Conservation (phyloP, 768 basidiomycete species). For the Boletales sp. region DNA sequence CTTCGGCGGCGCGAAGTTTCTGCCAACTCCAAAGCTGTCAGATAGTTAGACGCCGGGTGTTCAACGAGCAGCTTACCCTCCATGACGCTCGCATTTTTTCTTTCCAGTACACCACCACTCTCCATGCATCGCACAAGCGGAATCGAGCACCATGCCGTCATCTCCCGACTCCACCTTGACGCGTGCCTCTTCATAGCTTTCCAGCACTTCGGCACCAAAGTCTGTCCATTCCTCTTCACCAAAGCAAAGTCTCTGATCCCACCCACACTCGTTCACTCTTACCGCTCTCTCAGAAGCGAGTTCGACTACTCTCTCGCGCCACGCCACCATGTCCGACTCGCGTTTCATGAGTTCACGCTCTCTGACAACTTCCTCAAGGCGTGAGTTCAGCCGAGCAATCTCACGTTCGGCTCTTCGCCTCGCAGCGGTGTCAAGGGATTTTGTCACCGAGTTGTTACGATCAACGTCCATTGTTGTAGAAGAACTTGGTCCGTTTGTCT, state of each 20-base stretch:
- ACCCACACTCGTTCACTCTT: conserved; percentile 72
- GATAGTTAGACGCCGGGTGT: background rate
- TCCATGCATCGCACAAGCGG: conserved; percentile 26
- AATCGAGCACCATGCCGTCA: conserved; percentile 40
- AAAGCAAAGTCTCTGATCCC: conserved; percentile 82
- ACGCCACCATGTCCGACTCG: conserved; percentile 64
- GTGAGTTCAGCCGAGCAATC: conserved; percentile 46
- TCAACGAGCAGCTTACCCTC: conserved; percentile 47
- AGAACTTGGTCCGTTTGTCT: conserved; percentile 24
- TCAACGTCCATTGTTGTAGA: conserved; percentile 23
- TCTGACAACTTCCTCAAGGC: conserved; percentile 55
- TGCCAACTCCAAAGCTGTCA: conserved; percentile 60
- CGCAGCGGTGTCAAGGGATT: conserved; percentile 29
- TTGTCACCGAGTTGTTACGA: conserved; percentile 1
- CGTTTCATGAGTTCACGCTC: conserved; percentile 63
- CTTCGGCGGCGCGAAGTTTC: conserved; percentile 66
- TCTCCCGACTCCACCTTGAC: conserved; percentile 30
- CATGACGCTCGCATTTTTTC: conserved; percentile 74
- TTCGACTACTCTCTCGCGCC: conserved; percentile 67
- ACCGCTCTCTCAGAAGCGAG: conserved; percentile 67
- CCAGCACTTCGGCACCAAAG: conserved; percentile 61
- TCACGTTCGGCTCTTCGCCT: conserved; percentile 56
- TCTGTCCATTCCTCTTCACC: conserved; percentile 79
- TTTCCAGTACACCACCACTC: conserved; percentile 83
- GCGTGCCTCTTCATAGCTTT: conserved; percentile 60